Conservation (phyloP, 2,329 filamentous ascomycete species). For the Ceratocystis alfenasii region DNA sequence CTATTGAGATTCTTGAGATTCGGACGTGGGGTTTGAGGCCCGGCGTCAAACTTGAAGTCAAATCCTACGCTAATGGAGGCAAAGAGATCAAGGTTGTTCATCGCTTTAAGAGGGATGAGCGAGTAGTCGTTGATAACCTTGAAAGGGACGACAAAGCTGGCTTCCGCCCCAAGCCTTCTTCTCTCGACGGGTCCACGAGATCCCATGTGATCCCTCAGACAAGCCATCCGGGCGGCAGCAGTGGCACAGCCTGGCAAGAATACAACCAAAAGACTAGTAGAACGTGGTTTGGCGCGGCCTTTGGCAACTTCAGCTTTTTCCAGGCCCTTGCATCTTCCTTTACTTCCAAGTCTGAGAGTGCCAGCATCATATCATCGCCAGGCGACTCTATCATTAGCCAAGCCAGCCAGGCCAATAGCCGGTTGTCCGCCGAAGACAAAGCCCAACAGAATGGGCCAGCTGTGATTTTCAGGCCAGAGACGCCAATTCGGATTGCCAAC, state of each 20-base stretch:
- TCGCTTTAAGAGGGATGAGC: constrained; percentile 62
- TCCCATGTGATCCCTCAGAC: constrained; percentile 17
- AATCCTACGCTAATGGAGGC: constrained; percentile 80
- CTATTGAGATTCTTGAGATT: constrained; percentile 75
- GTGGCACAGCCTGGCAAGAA: constrained; percentile 20
- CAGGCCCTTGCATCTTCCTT: constrained; percentile 21
- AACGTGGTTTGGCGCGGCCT: constrained; percentile 21
- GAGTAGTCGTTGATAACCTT: constrained; percentile 47
- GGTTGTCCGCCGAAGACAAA: constrained; percentile 20
- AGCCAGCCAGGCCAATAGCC: constrained; percentile 10
- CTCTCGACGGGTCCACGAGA: background rate
- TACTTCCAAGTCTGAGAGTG: constrained; percentile 19
- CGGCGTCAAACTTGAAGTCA: constrained; percentile 75
- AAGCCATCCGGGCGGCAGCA: constrained; percentile 15
- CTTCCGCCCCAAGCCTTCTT: constrained; percentile 3
- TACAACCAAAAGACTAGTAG: constrained; percentile 20
- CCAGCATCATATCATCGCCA: constrained; percentile 19
- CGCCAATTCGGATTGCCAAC: constrained; percentile 58
- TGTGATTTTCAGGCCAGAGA: constrained; percentile 63
- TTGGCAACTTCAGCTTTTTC: constrained; percentile 21
- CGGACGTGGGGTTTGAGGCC: constrained; percentile 81
- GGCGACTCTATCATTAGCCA: constrained; percentile 16
- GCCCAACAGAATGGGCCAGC: constrained; percentile 38
- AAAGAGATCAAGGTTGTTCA: constrained; percentile 76
- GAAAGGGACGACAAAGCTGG: constrained; percentile 16